Base-by-base conservation (phyloP, 108 stramenopile species). In the Nitzschia sp. region DNA sequence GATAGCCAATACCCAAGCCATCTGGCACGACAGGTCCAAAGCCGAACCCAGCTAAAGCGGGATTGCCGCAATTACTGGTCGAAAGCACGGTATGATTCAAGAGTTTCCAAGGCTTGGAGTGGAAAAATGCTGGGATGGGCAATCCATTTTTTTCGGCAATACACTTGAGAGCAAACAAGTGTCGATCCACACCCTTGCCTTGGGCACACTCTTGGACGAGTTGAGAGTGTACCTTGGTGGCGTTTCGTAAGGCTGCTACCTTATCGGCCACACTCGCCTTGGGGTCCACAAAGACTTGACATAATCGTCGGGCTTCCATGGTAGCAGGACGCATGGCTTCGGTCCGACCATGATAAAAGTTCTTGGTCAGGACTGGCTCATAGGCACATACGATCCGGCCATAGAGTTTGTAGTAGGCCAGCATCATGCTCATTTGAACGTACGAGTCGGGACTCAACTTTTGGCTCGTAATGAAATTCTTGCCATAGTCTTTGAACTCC, bases 41-140 rank as follows among this genome's bases (percentile, higher is more conserved):
- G 0, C 94, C 94, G 72, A 95, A 95, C 19, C 85, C 68, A n/a
- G 81, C 51, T 23, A 95, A 70, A 11, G 82, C 67, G n/a, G 94
- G 90, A 75, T 95, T 95, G 2, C 94, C 94, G 61, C 94, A 95
- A 54, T 95, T 95, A 42, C 85, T 86, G 2, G 94, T 95, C 1
- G 91, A 92, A 13, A 95, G 61, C 19, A 92, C 73, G 0, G 91
- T 95, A 70, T 95, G 89, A 58, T 92, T 91, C 70, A 95, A 66
- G 42, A 68, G 68, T 49, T 79, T 80, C 74, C 86, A 95, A 33
- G 85, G 78, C 23, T 65, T 54, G 1, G 87, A 90, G 8, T 76
- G 66, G 65, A 91, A 95, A 65, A 95, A 90, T 23, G 74, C 79
- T 4, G 94, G 94, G 13, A 81, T 69, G 11, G 79, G 59, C 23